phyloP scores from a whole-genome alignment of 306 rosid species.

The Senna tora region DNA sequence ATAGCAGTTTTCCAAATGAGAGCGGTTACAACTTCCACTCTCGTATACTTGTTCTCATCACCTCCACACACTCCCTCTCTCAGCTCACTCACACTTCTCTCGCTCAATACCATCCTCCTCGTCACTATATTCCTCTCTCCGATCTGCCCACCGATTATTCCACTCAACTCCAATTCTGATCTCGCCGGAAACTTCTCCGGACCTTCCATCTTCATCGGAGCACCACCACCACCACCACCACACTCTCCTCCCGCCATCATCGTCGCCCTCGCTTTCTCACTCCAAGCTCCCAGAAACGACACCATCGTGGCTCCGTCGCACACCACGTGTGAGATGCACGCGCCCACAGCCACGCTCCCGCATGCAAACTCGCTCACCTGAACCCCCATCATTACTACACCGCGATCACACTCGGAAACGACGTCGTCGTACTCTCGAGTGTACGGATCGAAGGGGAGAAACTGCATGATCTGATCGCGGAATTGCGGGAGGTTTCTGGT shows the following conservation, averaged over 20 bases:
- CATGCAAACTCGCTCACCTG: constrained; percentile 32
- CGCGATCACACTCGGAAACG: too few species aligned
- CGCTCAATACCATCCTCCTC: neutral
- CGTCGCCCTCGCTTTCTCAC: neutral
- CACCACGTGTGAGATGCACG: constrained; percentile 33
- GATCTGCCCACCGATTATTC: constrained; percentile 4
- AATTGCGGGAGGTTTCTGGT: too few species aligned
- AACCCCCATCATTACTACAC: neutral
- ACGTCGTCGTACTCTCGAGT: neutral
- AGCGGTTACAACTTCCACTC: constrained; percentile 23
- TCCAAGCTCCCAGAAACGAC: constrained; percentile 33
- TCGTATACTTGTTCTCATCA: neutral
- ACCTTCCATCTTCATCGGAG: neutral
- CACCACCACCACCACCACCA: too few species aligned
- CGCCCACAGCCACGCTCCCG: constrained; percentile 31
- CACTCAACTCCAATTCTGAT: neutral
- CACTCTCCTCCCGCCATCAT: too few species aligned
- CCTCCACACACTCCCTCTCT: neutral
- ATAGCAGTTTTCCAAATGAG: constrained; percentile 30
- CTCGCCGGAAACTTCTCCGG: neutral
- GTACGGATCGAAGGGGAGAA: constrained; percentile 33
- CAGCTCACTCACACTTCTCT: neutral
- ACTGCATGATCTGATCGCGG: neutral
- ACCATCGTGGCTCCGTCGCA: constrained; percentile 14
- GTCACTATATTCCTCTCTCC: neutral